These are phyloP conservation scores for Thalassiosira livingstoniorum DNA, from an alignment of 352 stramenopile genomes.

Conservation along the genomic window DNA sequence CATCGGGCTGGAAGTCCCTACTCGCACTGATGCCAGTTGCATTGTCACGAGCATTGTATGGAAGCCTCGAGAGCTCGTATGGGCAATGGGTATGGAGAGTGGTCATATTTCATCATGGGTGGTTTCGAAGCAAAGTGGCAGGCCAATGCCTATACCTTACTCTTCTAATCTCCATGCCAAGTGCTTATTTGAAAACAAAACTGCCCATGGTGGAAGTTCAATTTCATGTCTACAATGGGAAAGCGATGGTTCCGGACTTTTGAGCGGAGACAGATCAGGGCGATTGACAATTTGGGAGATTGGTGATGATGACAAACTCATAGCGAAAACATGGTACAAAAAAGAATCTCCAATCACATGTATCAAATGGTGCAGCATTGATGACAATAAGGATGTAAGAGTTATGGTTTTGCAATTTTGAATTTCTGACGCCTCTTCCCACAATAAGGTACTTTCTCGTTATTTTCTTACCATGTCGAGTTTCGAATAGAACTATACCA, in stretches of 20 bases:
- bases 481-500: constrained; percentile 3
- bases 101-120: constrained; percentile 2
- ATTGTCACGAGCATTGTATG: neutral
- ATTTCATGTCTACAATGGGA: neutral
- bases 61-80: neutral
- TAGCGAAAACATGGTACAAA: neutral
- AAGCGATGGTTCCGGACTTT: neutral
- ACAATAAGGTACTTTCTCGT: neutral
- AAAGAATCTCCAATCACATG: neutral
- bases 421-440: neutral
- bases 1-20: neutral
- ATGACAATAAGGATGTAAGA: neutral
- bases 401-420: neutral
- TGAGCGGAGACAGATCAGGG: constrained; percentile 4
- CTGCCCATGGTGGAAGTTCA: neutral
- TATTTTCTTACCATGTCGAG: too few species aligned
- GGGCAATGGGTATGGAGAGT: constrained; percentile 1
- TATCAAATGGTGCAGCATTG: neutral
- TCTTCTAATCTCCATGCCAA: neutral
- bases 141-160: neutral
- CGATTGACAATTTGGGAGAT: neutral
- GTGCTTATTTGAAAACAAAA: neutral
- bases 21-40: neutral
- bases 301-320: neutral
- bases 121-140: neutral